phyloP scores from a whole-genome alignment of 1,284 basidiomycete species.

The Salmacisia buchloeana region DNA sequence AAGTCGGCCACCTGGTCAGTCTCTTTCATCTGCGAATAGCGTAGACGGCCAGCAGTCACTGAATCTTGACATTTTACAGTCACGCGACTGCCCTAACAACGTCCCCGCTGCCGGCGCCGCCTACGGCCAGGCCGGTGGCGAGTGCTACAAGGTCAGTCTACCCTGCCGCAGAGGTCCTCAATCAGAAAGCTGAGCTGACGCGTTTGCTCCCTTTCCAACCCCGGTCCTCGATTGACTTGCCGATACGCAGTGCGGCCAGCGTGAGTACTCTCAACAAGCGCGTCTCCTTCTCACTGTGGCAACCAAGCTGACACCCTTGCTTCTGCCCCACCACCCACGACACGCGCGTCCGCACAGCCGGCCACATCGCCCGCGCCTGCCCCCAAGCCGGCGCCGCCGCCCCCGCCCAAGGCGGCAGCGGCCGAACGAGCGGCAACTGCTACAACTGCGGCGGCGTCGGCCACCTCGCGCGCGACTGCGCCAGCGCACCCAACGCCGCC shows the following conservation, averaged over 20 bases:
- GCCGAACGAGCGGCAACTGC: slow-evolving; percentile 30
- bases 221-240: background rate
- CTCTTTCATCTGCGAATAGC: background rate
- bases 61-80: slow-evolving; percentile 11
- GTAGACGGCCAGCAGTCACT: background rate
- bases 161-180: background rate
- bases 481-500: slow-evolving; percentile 30
- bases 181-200: background rate
- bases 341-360: slow-evolving; percentile 9
- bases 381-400: slow-evolving; percentile 22
- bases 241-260: slow-evolving; percentile 14
- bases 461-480: slow-evolving; percentile 45
- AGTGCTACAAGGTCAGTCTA: slow-evolving; percentile 34
- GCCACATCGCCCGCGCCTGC: slow-evolving; percentile 45
- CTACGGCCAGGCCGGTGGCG: slow-evolving; percentile 21
- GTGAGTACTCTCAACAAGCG: background rate
- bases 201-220: background rate
- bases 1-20: slow-evolving; percentile 36
- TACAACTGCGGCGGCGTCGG: slow-evolving; percentile 48
- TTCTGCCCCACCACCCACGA: background rate
- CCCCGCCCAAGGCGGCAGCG: slow-evolving; percentile 20
- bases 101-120: slow-evolving; percentile 21
- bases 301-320: background rate
- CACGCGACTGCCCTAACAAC: slow-evolving; percentile 43
- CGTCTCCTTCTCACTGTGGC: background rate